Evolutionary conservation across 495 filamentous ascomycete species (phyloP).

Genomic region (Penicillium simplicissimum): DNA sequence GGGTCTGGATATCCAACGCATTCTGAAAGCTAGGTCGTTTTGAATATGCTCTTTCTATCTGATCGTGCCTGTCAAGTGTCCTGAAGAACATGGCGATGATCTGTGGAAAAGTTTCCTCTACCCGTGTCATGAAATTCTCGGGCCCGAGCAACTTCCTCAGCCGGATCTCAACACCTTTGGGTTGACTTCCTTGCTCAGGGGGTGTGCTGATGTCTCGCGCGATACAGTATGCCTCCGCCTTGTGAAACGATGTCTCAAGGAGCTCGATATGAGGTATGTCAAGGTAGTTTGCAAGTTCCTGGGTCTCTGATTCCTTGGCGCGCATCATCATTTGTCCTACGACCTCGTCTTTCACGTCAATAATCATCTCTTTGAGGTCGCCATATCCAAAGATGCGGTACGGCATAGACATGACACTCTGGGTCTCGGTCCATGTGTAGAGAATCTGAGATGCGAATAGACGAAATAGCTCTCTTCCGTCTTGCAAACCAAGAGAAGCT

Average conservation of each 20-base stretch:
- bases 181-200: conserved; percentile 48
- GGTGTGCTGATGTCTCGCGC: conserved; percentile 71
- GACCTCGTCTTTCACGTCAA: conserved; percentile 75
- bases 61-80: conserved; percentile 70
- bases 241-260: conserved; percentile 69
- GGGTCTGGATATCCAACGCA: conserved; percentile 61
- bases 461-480: conserved; percentile 71
- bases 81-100: conserved; percentile 74
- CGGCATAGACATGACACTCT: conserved; percentile 67
- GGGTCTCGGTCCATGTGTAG: conserved; percentile 80
- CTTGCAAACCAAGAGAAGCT: conserved; percentile 58
- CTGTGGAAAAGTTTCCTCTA: conserved; percentile 69
- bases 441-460: conserved; percentile 91
- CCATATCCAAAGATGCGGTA: conserved; percentile 79
- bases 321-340: conserved; percentile 85
- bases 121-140: conserved; percentile 58
- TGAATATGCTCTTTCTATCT: conserved; percentile 69
- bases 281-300: conserved; percentile 58
- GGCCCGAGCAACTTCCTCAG: conserved; percentile 69
- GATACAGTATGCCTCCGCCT: conserved; percentile 80
- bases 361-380: conserved; percentile 66
- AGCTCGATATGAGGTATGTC: conserved; percentile 56
- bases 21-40: conserved; percentile 59
- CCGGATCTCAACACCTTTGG: conserved; percentile 65
- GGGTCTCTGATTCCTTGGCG: conserved; percentile 62